Conservation (phyloP, 2,329 filamentous ascomycete genomes). For the Alternaria viburni region DNA sequence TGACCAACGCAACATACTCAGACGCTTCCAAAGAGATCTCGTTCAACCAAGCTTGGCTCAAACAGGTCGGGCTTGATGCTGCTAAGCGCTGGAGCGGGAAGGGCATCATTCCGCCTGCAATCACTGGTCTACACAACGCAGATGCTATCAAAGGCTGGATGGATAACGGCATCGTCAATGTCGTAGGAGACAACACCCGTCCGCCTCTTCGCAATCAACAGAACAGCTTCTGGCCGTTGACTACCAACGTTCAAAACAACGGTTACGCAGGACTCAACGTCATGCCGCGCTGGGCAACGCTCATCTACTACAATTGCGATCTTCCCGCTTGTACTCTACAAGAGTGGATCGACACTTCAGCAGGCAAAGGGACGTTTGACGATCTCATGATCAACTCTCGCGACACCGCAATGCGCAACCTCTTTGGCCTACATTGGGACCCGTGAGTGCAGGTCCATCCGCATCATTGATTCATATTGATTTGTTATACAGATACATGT, state of each 20-base stretch:
- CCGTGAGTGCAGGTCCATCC: conserved; percentile 31
- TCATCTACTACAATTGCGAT: conserved; percentile 71
- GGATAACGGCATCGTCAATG: conserved; percentile 65
- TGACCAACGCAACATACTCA: conserved; percentile 66
- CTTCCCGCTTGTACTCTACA: conserved; percentile 61
- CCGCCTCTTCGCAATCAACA: conserved; percentile 59
- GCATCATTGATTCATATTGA: conserved; percentile 5
- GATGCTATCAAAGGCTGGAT: conserved; percentile 66
- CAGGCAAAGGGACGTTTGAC: conserved; percentile 60
- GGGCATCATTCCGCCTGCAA: conserved; percentile 67
- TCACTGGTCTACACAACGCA: conserved; percentile 69
- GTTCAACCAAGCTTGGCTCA: conserved; percentile 67
- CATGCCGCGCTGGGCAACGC: conserved; percentile 66
- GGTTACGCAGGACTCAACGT: conserved; percentile 64
- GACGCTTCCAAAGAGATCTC: conserved; percentile 64
- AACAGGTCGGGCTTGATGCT: conserved; percentile 58
- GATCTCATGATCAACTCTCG: conserved; percentile 60
- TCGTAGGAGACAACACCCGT: conserved; percentile 70
- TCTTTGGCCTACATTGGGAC: conserved; percentile 63
- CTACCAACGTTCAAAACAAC: conserved; percentile 58
- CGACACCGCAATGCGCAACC: conserved; percentile 61
- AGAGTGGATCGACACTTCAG: conserved; percentile 67
- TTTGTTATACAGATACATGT: conserved; percentile 57
- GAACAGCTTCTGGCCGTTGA: conserved; percentile 63
- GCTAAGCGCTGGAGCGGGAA: conserved; percentile 58